A percentile compares a stretch with the other conserved stretches of the same genome.
Conservation (phyloP, 352 stramenopile genomes). For the Globisporangium mamillatum region DNA sequence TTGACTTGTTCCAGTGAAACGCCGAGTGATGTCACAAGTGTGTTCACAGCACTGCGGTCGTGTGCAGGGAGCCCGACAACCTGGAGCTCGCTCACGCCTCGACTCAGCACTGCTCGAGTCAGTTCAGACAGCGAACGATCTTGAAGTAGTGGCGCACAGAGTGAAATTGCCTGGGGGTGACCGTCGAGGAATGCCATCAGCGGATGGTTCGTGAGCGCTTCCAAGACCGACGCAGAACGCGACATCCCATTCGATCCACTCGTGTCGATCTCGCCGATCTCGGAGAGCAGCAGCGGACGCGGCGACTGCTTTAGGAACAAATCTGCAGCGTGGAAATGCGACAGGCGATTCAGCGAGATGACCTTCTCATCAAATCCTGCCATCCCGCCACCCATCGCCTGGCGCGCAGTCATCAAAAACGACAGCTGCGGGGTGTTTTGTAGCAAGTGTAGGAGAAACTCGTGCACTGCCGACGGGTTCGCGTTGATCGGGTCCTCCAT, state of each 20-base stretch:
- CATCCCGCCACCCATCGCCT: constrained; percentile 69
- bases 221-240: constrained; percentile 43
- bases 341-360: constrained; percentile 71
- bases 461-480: constrained; percentile 45
- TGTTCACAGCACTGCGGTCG: constrained; percentile 72
- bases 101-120: constrained; percentile 65
- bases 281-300: constrained; percentile 56
- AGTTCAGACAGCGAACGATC: constrained; percentile 73
- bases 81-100: constrained; percentile 66
- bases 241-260: constrained; percentile 22
- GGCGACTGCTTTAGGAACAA: constrained; percentile 80
- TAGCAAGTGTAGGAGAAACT: constrained; percentile 65
- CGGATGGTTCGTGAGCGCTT: constrained; percentile 60
- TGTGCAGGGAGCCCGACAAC: constrained; percentile 60
- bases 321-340: constrained; percentile 65
- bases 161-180: constrained; percentile 76
- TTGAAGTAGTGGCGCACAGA: constrained; percentile 71
- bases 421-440: constrained; percentile 56
- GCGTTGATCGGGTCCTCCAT: constrained; percentile 81
- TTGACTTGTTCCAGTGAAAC: constrained; percentile 76
- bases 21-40: constrained; percentile 66
- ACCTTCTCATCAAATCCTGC: constrained; percentile 79
- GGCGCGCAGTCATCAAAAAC: constrained; percentile 70
- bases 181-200: constrained; percentile 81
- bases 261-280: constrained; percentile 55